phyloP scores from a whole-genome alignment of 495 filamentous ascomycete genomes.

The Chlorociboria aeruginascens region DNA sequence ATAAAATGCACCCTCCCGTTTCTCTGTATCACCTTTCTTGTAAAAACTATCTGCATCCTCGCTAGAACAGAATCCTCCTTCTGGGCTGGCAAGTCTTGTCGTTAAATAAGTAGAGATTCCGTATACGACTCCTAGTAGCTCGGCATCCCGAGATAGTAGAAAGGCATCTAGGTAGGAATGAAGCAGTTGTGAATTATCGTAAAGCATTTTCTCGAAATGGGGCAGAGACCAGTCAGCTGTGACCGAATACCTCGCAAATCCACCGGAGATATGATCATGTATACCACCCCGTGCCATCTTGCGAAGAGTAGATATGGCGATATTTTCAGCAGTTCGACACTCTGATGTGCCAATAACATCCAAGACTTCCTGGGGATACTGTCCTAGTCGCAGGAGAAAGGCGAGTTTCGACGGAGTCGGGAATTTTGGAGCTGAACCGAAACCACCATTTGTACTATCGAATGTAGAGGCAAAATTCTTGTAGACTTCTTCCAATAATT shows the following conservation, averaged over 20 bases:
- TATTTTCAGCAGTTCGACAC: conserved; percentile 58
- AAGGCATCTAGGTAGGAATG: conserved; percentile 84
- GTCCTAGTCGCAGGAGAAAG: conserved; percentile 67
- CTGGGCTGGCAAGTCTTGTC: conserved; percentile 48
- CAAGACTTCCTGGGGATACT: conserved; percentile 57
- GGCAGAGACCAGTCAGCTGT: conserved; percentile 86
- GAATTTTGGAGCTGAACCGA: conserved; percentile 76
- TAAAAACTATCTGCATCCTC: conserved; percentile 90
- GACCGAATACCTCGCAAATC: conserved; percentile 83
- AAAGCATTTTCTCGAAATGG: conserved; percentile 98
- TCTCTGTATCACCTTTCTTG: conserved; percentile 62
- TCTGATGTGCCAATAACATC: conserved; percentile 82
- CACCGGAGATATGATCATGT: conserved; percentile 84
- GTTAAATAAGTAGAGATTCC: conserved; percentile 76
- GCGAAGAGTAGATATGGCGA: conserved; percentile 73
- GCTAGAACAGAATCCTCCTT: conserved; percentile 75
- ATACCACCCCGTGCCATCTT: conserved; percentile 80
- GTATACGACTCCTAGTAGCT: conserved; percentile 69
- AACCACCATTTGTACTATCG: conserved; percentile 69
- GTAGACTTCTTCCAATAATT: conserved; percentile 84
- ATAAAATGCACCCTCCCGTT: conserved; percentile 90
- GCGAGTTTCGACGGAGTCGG: conserved; percentile 76
- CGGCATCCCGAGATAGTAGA: conserved; percentile 52
- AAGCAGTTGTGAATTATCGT: conserved; percentile 84
- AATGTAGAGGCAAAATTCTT: conserved; percentile 67